Evolutionary conservation across 2,329 filamentous ascomycete species (phyloP).

Genomic region (Clarireedia monteithiana): DNA sequence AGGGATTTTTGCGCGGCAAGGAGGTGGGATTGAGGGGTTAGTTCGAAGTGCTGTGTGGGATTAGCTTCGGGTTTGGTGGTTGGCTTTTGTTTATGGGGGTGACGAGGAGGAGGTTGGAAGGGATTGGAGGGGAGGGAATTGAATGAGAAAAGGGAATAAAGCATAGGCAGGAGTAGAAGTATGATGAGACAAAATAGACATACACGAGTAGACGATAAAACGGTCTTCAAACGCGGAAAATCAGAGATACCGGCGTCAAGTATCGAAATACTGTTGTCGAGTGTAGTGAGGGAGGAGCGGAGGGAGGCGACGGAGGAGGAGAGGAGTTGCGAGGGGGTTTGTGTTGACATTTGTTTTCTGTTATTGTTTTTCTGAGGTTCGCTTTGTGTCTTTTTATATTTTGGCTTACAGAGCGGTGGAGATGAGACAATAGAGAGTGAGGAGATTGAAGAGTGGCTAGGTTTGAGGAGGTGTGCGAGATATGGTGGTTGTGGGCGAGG

Average conservation of each 20-base stretch:
- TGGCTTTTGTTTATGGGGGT: background rate
- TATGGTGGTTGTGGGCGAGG: no score
- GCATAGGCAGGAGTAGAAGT: no score
- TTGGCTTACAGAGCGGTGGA: no score
- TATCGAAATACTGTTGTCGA: conserved; percentile 32
- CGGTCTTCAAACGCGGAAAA: conserved; percentile 30
- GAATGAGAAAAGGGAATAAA: background rate
- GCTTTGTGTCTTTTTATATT: no score
- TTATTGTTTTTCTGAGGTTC: no score
- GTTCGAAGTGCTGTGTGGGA: conserved; percentile 56
- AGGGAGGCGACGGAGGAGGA: conserved; percentile 26
- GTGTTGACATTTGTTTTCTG: background rate
- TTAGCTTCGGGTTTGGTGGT: background rate
- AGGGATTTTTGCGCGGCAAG: conserved; percentile 56
- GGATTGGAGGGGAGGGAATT: background rate
- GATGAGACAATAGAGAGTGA: no score
- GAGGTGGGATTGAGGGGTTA: conserved; percentile 59
- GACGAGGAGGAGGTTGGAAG: no score
- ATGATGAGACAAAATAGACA: background rate
- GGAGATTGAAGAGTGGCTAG: no score
- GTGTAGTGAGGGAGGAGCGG: conserved; percentile 30
- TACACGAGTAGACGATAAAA: conserved; percentile 31
- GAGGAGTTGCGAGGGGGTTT: conserved; percentile 15
- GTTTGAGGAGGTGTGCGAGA: no score
- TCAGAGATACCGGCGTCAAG: conserved; percentile 30